A percentile compares a stretch with the other conserved stretches of the same genome.
Evolutionary conservation across 768 basidiomycete species (phyloP).

Genomic region (Kwoniella sp.): DNA sequence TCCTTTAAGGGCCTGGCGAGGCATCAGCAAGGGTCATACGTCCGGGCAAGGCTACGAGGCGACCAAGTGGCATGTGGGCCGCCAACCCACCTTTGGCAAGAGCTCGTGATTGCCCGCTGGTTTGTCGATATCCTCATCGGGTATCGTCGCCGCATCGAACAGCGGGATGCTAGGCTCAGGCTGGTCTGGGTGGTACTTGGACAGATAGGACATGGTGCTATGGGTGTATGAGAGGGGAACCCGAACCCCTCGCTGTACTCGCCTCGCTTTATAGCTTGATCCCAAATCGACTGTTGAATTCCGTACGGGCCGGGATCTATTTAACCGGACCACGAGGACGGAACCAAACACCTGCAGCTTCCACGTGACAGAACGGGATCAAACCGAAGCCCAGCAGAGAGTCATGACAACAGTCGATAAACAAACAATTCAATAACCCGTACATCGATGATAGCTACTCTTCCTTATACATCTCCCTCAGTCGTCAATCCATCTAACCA

Average conservation of each 20-base stretch:
- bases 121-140: slow-evolving; percentile 18
- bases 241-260: no score
- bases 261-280: no score
- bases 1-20: not conserved
- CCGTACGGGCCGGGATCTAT: no score
- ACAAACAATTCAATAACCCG: no score
- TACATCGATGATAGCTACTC: no score
- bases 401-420: not conserved
- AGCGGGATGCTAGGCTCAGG: slow-evolving; percentile 12
- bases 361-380: no score
- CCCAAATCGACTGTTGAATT: no score
- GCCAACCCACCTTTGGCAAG: slow-evolving; percentile 13
- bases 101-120: slow-evolving; percentile 11
- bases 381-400: no score
- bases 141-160: slow-evolving; percentile 4
- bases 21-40: not conserved
- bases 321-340: no score
- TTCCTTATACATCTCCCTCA: not conserved
- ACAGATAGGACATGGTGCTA: slow-evolving; percentile 2
- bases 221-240: not conserved
- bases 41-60: not conserved
- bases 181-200: slow-evolving; percentile 17
- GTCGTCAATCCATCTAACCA: not conserved
- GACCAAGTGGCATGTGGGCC: not conserved
- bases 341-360: no score